phyloP scores from a whole-genome alignment of 1,284 basidiomycete species.

The Leccinum angustisporum region DNA sequence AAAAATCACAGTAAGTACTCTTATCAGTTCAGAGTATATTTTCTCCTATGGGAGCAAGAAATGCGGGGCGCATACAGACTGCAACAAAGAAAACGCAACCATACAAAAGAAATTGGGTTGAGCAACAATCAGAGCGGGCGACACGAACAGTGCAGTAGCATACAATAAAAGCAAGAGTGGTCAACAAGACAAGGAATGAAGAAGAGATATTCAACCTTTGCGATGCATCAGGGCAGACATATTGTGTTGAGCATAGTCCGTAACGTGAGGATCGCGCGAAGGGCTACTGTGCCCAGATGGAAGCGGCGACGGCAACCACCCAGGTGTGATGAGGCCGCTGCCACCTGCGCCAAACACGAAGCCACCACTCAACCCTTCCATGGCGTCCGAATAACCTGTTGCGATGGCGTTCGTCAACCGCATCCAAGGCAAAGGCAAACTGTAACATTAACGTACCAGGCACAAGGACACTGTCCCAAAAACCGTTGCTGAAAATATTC shows the following conservation, averaged over 20 bases:
- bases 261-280: constrained; percentile 20
- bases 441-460: constrained; percentile 55
- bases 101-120: constrained; percentile 13
- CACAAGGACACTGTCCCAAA: constrained; percentile 83
- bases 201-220: constrained; percentile 23
- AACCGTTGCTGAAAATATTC: constrained; percentile 70
- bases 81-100: constrained; percentile 13
- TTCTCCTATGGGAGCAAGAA: constrained; percentile 11
- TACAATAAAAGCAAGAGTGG: constrained; percentile 1
- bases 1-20: not conserved
- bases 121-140: constrained; percentile 8
- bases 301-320: constrained; percentile 33
- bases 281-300: constrained; percentile 35
- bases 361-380: constrained; percentile 78
- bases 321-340: constrained; percentile 49
- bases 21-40: constrained; percentile 4
- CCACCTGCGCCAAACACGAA: constrained; percentile 80
- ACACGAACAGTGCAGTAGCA: constrained; percentile 3
- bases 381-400: constrained; percentile 69
- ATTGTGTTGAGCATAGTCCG: constrained; percentile 33
- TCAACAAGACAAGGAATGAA: constrained; percentile 4
- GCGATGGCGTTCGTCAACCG: constrained; percentile 17
- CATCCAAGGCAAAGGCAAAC: not conserved
- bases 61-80: constrained; percentile 16
- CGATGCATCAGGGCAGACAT: constrained; percentile 29